Evolutionary conservation across 805 yeast genomes (phyloP).

Genomic region (Sugiyamaella marilandica): DNA sequence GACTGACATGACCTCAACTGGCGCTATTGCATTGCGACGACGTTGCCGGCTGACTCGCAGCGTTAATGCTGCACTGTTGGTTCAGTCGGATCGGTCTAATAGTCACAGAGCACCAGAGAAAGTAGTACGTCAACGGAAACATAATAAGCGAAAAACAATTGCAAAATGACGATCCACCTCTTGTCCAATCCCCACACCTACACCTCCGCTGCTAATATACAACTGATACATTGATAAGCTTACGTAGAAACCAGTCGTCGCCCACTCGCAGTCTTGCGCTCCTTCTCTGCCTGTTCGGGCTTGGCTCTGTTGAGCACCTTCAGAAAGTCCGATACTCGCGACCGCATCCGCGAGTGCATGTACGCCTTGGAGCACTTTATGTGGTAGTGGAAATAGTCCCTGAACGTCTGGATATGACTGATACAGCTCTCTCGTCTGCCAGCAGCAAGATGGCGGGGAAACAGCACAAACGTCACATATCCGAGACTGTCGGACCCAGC

Average conservation of each 20-base stretch:
- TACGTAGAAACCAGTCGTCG: conserved; percentile 46
- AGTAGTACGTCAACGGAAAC: too few species aligned
- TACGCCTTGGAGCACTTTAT: conserved; percentile 98
- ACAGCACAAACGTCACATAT: conserved; percentile 52
- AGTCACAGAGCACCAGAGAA: too few species aligned
- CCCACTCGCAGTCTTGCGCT: conserved; percentile 70
- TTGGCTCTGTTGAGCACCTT: conserved; percentile 96
- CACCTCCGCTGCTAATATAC: conserved; percentile 18
- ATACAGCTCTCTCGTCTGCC: conserved; percentile 80
- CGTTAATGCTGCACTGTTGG: too few species aligned
- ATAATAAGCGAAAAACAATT: too few species aligned
- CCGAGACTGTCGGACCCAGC: conserved; percentile 43
- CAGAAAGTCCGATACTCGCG: conserved; percentile 86
- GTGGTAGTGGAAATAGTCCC: conserved; percentile 98
- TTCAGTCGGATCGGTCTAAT: too few species aligned
- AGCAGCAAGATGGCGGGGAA: conserved; percentile 55
- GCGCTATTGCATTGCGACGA: too few species aligned
- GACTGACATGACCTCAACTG: too few species aligned
- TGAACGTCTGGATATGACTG: conserved; percentile 83
- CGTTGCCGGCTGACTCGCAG: too few species aligned
- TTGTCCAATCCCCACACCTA: not conserved
- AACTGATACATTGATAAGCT: not conserved
- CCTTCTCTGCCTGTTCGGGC: conserved; percentile 81
- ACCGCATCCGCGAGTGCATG: conserved; percentile 98
- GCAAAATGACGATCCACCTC: too few species aligned